phyloP scores from a whole-genome alignment of 495 filamentous ascomycete genomes.

The Bacidia gigantensis region DNA sequence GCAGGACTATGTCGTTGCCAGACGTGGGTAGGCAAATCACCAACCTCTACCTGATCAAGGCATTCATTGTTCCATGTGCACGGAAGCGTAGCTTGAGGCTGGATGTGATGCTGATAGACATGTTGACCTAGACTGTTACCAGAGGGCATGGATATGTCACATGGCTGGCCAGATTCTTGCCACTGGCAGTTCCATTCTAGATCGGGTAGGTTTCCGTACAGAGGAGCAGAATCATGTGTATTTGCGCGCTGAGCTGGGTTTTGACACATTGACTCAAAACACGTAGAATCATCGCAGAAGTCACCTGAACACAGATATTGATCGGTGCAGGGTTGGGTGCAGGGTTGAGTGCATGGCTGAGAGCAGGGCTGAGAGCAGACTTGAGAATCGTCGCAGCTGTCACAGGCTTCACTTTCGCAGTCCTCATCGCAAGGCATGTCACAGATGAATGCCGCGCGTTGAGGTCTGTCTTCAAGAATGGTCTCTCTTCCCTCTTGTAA shows the following conservation, averaged over 20 bases:
- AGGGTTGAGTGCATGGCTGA: too few relatives aligned
- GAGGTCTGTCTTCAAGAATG: too few relatives aligned
- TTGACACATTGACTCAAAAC: not conserved
- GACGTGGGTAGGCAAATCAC: constrained; percentile 8
- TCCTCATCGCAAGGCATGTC: not conserved
- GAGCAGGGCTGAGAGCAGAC: not conserved
- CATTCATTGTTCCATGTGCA: constrained; percentile 12
- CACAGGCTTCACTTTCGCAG: not conserved
- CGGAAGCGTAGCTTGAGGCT: constrained; percentile 1
- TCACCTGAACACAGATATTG: not conserved
- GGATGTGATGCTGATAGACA: constrained; percentile 13
- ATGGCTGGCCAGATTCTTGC: constrained; percentile 11
- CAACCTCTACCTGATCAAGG: not conserved
- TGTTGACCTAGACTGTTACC: constrained; percentile 10
- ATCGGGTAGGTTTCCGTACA: not conserved
- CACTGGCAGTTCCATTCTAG: constrained; percentile 9
- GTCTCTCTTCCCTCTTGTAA: too few relatives aligned
- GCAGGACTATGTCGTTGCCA: constrained; percentile 7
- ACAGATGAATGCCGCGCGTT: too few relatives aligned
- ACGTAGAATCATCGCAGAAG: not conserved
- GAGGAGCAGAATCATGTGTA: not conserved
- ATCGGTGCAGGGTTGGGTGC: not conserved
- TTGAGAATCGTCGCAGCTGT: not conserved
- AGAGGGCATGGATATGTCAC: constrained; percentile 6
- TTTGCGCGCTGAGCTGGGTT: not conserved